These are phyloP conservation scores for Xylariales sp. DNA, from an alignment of 2,329 filamentous ascomycete species.

Conservation along the genomic window DNA sequence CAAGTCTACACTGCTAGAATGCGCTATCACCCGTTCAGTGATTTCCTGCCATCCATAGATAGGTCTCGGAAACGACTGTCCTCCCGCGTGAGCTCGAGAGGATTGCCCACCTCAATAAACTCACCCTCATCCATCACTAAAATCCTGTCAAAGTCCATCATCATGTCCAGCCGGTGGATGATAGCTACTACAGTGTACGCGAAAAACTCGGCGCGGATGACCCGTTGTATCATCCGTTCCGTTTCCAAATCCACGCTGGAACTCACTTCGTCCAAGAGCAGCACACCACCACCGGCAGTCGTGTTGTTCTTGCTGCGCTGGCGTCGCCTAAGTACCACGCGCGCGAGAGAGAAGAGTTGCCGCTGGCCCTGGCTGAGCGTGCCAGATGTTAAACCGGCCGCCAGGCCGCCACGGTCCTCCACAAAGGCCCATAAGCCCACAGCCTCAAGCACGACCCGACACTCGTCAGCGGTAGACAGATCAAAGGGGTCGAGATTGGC, in stretches of 20 bases:
- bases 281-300: neutral
- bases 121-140: slow-evolving; percentile 38
- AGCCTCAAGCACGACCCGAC: slow-evolving; percentile 27
- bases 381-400: slow-evolving; percentile 36
- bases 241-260: slow-evolving; percentile 4
- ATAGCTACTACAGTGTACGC: slow-evolving; percentile 35
- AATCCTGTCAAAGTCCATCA: slow-evolving; percentile 38
- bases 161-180: slow-evolving; percentile 24
- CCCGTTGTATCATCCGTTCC: slow-evolving; percentile 2
- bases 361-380: slow-evolving; percentile 55
- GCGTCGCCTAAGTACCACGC: slow-evolving; percentile 46
- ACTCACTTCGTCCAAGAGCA: slow-evolving; percentile 2
- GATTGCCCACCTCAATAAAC: slow-evolving; percentile 31
- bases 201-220: slow-evolving; percentile 5
- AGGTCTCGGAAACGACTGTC: too few relatives aligned
- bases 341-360: slow-evolving; percentile 59
- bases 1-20: too few relatives aligned
- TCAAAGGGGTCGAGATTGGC: slow-evolving; percentile 38
- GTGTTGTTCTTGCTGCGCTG: neutral
- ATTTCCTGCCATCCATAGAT: too few relatives aligned
- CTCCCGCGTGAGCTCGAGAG: too few relatives aligned
- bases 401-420: slow-evolving; percentile 27
- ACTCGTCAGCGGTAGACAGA: slow-evolving; percentile 25
- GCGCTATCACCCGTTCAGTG: too few relatives aligned
- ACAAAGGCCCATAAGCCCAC: slow-evolving; percentile 30